Evolutionary conservation across 176 grass and related monocot species (phyloP).

Genomic region (Aegilops speltoides): DNA sequence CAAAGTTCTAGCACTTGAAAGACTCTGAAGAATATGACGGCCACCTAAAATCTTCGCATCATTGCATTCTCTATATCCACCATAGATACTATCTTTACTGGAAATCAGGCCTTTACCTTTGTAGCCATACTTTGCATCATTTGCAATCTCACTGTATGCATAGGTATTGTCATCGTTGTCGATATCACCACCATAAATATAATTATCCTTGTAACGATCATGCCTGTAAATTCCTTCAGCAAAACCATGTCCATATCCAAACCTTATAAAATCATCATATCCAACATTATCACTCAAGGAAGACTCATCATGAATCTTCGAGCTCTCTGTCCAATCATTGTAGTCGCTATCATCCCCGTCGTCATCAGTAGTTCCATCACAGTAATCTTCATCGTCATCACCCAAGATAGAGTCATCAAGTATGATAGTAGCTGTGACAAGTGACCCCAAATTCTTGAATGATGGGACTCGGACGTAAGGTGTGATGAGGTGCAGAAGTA

Average conservation of each 20-base stretch:
- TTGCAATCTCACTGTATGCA: slow-evolving; percentile 37
- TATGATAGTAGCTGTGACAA: slow-evolving; percentile 18
- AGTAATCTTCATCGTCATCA: slow-evolving; percentile 6
- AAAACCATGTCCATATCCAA: not conserved
- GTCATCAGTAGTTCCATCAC: slow-evolving; percentile 15
- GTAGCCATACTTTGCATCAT: slow-evolving; percentile 14
- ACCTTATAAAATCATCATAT: not conserved
- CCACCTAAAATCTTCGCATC: not conserved
- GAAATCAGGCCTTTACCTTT: not conserved
- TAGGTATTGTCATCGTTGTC: slow-evolving; percentile 22
- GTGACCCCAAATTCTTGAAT: slow-evolving; percentile 8
- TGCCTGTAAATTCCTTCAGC: not conserved
- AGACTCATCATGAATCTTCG: not conserved
- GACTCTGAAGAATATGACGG: not conserved
- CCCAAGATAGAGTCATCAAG: slow-evolving; percentile 27
- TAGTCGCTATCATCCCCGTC: not conserved
- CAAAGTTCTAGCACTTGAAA: not conserved
- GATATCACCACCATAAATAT: slow-evolving; percentile 22
- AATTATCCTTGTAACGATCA: not conserved
- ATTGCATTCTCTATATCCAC: not conserved
- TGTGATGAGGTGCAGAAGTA: not conserved
- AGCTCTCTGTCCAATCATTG: not conserved
- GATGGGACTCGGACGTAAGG: slow-evolving; percentile 1
- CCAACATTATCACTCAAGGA: not conserved
- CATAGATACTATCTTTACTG: not conserved